Percentiles rank a stretch among this genome's conserved stretches.
Evolutionary conservation across 2,329 filamentous ascomycete genomes (phyloP).

Genomic region (Graphilbum fragrans): DNA sequence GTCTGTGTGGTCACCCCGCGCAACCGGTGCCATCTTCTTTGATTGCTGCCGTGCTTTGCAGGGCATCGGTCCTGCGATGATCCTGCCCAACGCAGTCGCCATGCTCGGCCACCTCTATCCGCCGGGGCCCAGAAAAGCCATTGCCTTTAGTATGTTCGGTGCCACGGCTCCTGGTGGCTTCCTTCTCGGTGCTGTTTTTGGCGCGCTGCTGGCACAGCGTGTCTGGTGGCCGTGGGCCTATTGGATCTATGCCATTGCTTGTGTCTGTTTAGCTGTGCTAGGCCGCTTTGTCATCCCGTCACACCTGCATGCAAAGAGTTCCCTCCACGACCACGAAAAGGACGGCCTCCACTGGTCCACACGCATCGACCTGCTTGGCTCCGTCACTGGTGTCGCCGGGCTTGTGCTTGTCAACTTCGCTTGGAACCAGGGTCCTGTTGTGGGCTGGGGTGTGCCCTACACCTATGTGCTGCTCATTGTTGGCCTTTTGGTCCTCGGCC

Average conservation of each 20-base stretch:
- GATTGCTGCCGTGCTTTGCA: conserved; percentile 12
- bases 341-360: conserved; percentile 16
- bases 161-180: conserved; percentile 33
- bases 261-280: conserved; percentile 9
- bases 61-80: conserved; percentile 46
- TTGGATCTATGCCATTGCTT: conserved; percentile 7
- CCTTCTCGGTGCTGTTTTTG: conserved; percentile 26
- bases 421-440: conserved; percentile 12
- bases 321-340: conserved; percentile 7
- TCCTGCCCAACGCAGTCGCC: conserved; percentile 51
- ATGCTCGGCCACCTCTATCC: conserved; percentile 46
- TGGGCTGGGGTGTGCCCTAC: conserved; percentile 11
- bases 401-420: conserved; percentile 13
- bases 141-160: conserved; percentile 42
- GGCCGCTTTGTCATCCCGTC: conserved; percentile 12
- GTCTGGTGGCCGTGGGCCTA: conserved; percentile 28
- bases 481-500: conserved; percentile 11
- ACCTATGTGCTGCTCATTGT: conserved; percentile 15
- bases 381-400: conserved; percentile 6
- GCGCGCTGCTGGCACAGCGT: conserved; percentile 23
- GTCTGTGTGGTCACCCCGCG: neutral
- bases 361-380: conserved; percentile 9
- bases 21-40: conserved; percentile 17
- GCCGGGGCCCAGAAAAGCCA: conserved; percentile 43
- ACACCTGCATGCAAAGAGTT: neutral